Percentiles rank a stretch among this genome's conserved stretches.
Conservation (phyloP, 73 alveolate genomes). For the Tetrahymena malaccensis region DNA sequence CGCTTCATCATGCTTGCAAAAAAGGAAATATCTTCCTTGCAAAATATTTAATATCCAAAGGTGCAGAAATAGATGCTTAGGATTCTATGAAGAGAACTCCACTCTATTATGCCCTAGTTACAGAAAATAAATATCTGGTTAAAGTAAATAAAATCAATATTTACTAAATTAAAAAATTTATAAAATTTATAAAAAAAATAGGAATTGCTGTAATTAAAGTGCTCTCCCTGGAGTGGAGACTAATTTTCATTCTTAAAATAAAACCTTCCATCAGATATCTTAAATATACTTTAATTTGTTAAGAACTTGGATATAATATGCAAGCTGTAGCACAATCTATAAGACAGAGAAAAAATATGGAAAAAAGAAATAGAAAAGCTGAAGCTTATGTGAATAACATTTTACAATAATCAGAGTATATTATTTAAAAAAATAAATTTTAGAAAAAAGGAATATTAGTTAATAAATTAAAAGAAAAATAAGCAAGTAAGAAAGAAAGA, state of each 20-base stretch:
- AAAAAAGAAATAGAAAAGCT: background rate
- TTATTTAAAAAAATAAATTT: too few relatives aligned
- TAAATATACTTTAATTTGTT: background rate
- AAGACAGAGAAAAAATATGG: background rate
- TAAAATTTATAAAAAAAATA: background rate
- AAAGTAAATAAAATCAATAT: background rate
- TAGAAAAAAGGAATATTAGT: background rate
- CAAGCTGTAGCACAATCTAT: background rate
- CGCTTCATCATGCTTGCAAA: background rate
- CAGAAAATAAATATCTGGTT: background rate
- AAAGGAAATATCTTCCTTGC: background rate
- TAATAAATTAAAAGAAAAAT: too few relatives aligned
- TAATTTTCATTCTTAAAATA: background rate
- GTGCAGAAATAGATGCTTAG: background rate
- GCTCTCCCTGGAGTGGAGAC: background rate
- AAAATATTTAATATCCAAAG: background rate
- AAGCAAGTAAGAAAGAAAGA: too few relatives aligned
- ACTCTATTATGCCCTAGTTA: background rate
- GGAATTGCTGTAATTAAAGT: background rate
- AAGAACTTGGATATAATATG: background rate
- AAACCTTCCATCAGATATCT: background rate
- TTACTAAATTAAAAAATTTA: background rate
- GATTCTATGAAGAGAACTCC: background rate
- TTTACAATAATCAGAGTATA: background rate
- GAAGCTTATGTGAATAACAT: background rate